Conservation (phyloP, 306 rosid species). For the Cicer judaicum region DNA sequence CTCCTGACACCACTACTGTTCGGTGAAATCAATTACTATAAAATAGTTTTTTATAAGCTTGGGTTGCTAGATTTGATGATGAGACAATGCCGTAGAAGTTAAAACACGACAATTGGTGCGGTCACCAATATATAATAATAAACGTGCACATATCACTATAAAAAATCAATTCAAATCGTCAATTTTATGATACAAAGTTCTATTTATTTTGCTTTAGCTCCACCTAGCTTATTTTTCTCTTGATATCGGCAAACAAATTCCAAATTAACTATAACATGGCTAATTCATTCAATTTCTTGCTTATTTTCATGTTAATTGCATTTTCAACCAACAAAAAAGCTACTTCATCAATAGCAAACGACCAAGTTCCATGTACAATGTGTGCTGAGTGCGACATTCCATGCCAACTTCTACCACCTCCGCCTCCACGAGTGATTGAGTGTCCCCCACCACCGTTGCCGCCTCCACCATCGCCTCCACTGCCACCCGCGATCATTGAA, state of each 20-base stretch:
- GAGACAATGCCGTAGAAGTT: constrained; percentile 52
- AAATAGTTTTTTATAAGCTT: constrained; percentile 27
- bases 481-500: constrained; percentile 34
- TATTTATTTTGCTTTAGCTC: constrained; percentile 2
- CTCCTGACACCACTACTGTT: not conserved
- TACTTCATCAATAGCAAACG: constrained; percentile 46
- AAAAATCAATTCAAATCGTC: not conserved
- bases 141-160: constrained; percentile 36
- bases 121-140: constrained; percentile 50
- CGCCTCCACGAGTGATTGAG: constrained; percentile 52
- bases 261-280: constrained; percentile 20
- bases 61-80: constrained; percentile 43
- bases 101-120: constrained; percentile 74
- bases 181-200: not conserved
- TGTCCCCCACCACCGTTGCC: constrained; percentile 61
- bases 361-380: constrained; percentile 56
- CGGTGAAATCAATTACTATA: not conserved
- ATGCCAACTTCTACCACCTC: constrained; percentile 53
- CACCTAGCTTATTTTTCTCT: constrained; percentile 5
- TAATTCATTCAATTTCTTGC: constrained; percentile 13
- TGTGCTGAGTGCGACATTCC: constrained; percentile 67
- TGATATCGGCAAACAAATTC: not conserved
- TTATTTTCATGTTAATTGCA: constrained; percentile 24
- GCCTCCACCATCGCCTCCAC: constrained; percentile 34
- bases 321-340: not conserved